Conservation (phyloP, 1,284 basidiomycete species). For the Caloboletus inedulis region DNA sequence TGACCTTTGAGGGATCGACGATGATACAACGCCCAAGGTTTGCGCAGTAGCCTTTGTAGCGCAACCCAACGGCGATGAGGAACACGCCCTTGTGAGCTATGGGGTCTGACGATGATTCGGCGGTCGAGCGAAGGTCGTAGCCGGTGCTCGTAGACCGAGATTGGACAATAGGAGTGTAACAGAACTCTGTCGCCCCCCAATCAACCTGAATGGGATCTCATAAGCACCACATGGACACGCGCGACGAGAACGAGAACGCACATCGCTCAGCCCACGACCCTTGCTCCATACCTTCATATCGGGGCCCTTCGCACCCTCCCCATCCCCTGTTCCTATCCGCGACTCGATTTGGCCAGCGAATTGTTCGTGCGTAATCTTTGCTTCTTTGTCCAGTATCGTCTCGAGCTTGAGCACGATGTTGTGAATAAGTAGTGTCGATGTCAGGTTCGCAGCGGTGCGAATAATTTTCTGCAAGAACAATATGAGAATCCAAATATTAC, state of each 20-base stretch:
- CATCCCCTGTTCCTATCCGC: constrained; percentile 82
- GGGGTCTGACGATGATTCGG: constrained; percentile 79
- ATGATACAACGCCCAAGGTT: constrained; percentile 93
- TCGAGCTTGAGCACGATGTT: constrained; percentile 90
- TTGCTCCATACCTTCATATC: constrained; percentile 90
- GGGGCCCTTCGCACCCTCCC: constrained; percentile 68
- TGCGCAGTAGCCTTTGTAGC: constrained; percentile 91
- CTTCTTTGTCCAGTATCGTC: constrained; percentile 87
- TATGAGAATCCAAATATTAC: constrained; percentile 8
- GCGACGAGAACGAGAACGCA: constrained; percentile 15
- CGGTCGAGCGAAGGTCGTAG: constrained; percentile 87
- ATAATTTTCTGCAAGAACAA: constrained; percentile 61
- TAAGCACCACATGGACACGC: constrained; percentile 4
- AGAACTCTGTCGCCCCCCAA: constrained; percentile 86
- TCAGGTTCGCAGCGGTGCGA: constrained; percentile 73
- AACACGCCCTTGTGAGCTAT: constrained; percentile 92
- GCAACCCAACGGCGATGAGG: constrained; percentile 83
- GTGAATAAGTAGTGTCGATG: constrained; percentile 81
- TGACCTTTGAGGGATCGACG: constrained; percentile 86
- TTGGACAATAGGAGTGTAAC: constrained; percentile 94
- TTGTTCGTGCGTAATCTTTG: constrained; percentile 85
- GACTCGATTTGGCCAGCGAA: constrained; percentile 84
- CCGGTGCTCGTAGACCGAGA: constrained; percentile 79
- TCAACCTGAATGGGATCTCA: constrained; percentile 59
- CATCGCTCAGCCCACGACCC: constrained; percentile 69